A percentile compares a stretch with the other conserved stretches of the same genome.
Conservation (phyloP, 257 asterid species). For the Ilex asprella region DNA sequence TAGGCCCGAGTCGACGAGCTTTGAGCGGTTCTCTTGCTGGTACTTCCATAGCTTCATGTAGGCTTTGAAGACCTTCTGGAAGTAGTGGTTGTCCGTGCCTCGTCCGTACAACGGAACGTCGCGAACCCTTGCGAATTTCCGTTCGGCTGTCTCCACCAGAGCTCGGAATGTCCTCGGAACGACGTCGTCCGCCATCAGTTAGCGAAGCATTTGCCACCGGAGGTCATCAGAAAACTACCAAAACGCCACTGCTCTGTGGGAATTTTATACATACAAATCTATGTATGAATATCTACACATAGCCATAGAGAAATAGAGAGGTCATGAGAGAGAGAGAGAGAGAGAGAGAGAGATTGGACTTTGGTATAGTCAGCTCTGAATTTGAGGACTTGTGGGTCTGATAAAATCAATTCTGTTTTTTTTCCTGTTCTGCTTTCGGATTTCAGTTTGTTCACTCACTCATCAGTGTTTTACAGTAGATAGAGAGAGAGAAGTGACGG, state of each 20-base stretch:
- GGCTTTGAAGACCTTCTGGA: constrained; percentile 81
- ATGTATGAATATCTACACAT: constrained; percentile 20
- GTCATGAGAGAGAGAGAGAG: constrained; percentile 5
- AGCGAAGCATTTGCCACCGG: neutral
- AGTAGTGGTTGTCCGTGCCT: constrained; percentile 46
- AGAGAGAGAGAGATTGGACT: constrained; percentile 13
- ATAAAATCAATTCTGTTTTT: constrained; percentile 21
- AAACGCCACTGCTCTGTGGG: too few relatives aligned
- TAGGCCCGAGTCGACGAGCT: constrained; percentile 63
- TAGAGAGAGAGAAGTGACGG: too few relatives aligned
- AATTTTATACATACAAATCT: neutral
- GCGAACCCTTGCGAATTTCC: constrained; percentile 82
- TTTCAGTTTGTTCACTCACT: neutral
- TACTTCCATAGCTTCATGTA: constrained; percentile 84
- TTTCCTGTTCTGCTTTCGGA: constrained; percentile 7
- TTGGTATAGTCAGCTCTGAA: constrained; percentile 24
- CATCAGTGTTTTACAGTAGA: neutral
- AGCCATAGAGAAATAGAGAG: constrained; percentile 12
- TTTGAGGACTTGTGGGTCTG: constrained; percentile 24
- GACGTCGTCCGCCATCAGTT: constrained; percentile 53
- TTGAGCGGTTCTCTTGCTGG: constrained; percentile 81
- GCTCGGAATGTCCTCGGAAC: constrained; percentile 53
- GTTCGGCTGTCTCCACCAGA: constrained; percentile 75
- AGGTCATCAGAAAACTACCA: neutral
- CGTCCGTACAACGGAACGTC: constrained; percentile 84